These are phyloP conservation scores for Xylaria acuta DNA, from an alignment of 495 filamentous ascomycete genomes.

Conservation along the genomic window DNA sequence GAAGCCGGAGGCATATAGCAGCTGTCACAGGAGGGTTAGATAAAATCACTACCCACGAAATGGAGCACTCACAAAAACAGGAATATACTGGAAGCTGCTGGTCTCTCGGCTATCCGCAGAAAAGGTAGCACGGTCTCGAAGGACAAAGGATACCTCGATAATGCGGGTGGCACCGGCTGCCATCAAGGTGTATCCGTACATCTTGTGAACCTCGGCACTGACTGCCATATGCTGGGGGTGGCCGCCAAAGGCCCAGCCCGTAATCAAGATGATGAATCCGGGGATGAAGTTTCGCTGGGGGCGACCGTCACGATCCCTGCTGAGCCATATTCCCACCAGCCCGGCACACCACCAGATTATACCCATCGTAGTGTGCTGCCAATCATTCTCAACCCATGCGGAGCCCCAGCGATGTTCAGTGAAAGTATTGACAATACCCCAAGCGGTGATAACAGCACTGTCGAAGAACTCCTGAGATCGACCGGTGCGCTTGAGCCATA, in stretches of 20 bases:
- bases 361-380: constrained; percentile 97
- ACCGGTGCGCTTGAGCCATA: constrained; percentile 83
- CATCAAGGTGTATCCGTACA: constrained; percentile 97
- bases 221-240: constrained; percentile 84
- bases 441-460: constrained; percentile 84
- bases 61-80: constrained; percentile 76
- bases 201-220: constrained; percentile 86
- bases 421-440: constrained; percentile 98
- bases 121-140: constrained; percentile 70
- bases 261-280: constrained; percentile 85
- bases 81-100: constrained; percentile 91
- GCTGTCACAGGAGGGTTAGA: constrained; percentile 52
- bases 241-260: constrained; percentile 92
- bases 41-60: not conserved
- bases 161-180: constrained; percentile 81
- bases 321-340: constrained; percentile 90
- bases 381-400: constrained; percentile 90
- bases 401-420: constrained; percentile 95
- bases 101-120: constrained; percentile 62
- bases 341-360: constrained; percentile 97
- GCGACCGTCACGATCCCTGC: constrained; percentile 76
- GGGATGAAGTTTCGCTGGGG: constrained; percentile 94
- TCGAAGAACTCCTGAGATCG: constrained; percentile 98
- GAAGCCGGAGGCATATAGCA: constrained; percentile 92
- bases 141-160: constrained; percentile 89